Base-by-base conservation (phyloP, 1,284 basidiomycete species). In the Cryptococcus sp. region DNA sequence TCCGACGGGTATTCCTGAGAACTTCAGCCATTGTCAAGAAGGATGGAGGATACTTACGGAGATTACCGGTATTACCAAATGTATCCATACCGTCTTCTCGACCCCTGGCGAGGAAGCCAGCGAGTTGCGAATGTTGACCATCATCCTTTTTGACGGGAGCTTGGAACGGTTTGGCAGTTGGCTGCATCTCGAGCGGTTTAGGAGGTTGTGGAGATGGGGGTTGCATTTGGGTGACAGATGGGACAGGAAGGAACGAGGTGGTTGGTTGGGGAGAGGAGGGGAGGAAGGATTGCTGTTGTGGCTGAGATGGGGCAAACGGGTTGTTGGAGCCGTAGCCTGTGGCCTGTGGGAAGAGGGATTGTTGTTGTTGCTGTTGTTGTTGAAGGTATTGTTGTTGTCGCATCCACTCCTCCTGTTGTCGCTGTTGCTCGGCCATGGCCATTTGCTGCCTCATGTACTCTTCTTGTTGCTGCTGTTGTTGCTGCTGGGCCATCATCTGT, bases 71-170 rank as follows among this genome's bases (percentile, higher is more conserved):
- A 74, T 97, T 97, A 50, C 93, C 93, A 71, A 97, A 97, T 44
- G 93, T 94, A 78, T 97, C 93, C 73, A 88, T 79, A 0, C 94
- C 93, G 65, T 90, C 91, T 55, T 91, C 90, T 55, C 79, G 81
- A 0, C 75, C 75, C 65, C 89, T 88, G 5, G 89, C 92, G 60
- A 96, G 84, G 64, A 96, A 74, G 56, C 77, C 80, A 4, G 91
- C 91, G 53, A 97, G 82, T 48, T 86, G 82, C 6, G 86, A 76
- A 72, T 95, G 86, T 64, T 89, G 84, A 57, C 87, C 83, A 62
- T 86, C 84, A 58, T 79, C 76, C 60, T 70, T 76, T 47, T 62
- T 66, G 37, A 63, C 59, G 23, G 61, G 55, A 23, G 65, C 53
- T 47, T 73, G 62, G 64, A 67, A 62, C 68, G 67, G 68, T 70